Evolutionary conservation across 1,284 basidiomycete genomes (phyloP).

Genomic region (Ustilago curta): DNA sequence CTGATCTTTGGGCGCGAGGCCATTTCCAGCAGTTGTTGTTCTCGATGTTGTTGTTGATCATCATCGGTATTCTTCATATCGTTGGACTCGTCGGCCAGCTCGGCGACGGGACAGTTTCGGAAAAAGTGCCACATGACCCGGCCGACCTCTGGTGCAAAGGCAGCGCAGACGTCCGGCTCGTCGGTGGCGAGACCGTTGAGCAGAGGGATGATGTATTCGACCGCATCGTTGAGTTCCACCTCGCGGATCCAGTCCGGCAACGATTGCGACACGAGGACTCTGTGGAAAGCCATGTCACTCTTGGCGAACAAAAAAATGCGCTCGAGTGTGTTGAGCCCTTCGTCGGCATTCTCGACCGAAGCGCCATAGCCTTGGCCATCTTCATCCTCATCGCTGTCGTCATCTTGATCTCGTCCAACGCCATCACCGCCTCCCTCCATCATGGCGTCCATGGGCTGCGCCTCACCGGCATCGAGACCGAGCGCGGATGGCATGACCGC

Average conservation of each 20-base stretch:
- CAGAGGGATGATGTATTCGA: conserved; percentile 92
- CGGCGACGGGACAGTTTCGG: conserved; percentile 73
- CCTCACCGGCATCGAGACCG: conserved; percentile 38
- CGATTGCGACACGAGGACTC: conserved; percentile 77
- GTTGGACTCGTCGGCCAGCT: conserved; percentile 44
- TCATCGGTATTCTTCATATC: conserved; percentile 41
- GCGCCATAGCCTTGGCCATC: conserved; percentile 26
- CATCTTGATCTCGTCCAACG: conserved; percentile 14
- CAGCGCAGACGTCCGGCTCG: conserved; percentile 91
- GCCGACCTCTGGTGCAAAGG: conserved; percentile 84
- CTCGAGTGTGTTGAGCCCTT: conserved; percentile 79
- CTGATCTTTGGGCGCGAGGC: conserved; percentile 74
- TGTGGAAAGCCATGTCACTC: conserved; percentile 85
- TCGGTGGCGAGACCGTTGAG: conserved; percentile 88
- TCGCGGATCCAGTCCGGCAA: conserved; percentile 68
- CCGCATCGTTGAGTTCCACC: conserved; percentile 82
- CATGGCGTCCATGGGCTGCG: conserved; percentile 24
- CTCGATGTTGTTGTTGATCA: conserved; percentile 31
- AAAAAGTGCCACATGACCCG: conserved; percentile 94
- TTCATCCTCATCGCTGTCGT: conserved; percentile 23
- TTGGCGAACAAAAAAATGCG: conserved; percentile 93
- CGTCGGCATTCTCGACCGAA: conserved; percentile 36
- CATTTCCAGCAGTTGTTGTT: conserved; percentile 19
- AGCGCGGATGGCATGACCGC: conserved; percentile 45
- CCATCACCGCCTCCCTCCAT: conserved; percentile 24